A percentile compares a stretch with the other conserved stretches of the same genome.
phyloP scores from a whole-genome alignment of 2,329 filamentous ascomycete species.

The Sclerotinia borealis region DNA sequence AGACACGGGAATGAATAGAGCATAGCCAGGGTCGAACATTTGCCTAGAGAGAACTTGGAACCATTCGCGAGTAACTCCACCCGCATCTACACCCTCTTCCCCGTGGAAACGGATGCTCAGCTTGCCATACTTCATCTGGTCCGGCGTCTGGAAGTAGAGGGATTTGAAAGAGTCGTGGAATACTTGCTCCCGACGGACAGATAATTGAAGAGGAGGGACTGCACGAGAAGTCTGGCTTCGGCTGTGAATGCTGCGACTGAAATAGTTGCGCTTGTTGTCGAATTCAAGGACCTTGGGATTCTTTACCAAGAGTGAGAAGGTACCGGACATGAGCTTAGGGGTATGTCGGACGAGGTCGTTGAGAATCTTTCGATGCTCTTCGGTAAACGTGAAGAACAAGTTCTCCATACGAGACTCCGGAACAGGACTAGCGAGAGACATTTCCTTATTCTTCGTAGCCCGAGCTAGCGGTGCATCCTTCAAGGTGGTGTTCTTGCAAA shows the following conservation, averaged over 20 bases:
- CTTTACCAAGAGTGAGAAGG: slow-evolving; percentile 91
- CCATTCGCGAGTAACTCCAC: slow-evolving; percentile 97
- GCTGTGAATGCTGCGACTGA: slow-evolving; percentile 85
- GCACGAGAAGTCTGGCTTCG: slow-evolving; percentile 64
- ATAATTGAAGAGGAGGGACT: slow-evolving; percentile 70
- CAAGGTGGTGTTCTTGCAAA: slow-evolving; percentile 90
- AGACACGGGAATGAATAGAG: slow-evolving; percentile 91
- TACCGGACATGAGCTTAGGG: slow-evolving; percentile 97
- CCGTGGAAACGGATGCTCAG: slow-evolving; percentile 95
- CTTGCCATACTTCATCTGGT: slow-evolving; percentile 99
- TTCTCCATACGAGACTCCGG: slow-evolving; percentile 79
- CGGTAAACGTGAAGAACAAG: slow-evolving; percentile 95
- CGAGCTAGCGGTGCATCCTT: slow-evolving; percentile 31
- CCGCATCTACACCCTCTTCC: slow-evolving; percentile 95
- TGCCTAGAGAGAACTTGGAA: slow-evolving; percentile 95
- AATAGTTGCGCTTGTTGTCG: slow-evolving; percentile 99
- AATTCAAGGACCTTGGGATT: slow-evolving; percentile 99
- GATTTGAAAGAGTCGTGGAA: slow-evolving; percentile 98
- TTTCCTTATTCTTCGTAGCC: slow-evolving; percentile 52
- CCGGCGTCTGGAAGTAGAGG: slow-evolving; percentile 92
- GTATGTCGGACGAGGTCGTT: slow-evolving; percentile 97
- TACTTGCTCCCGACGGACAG: slow-evolving; percentile 86
- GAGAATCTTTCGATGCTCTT: slow-evolving; percentile 93
- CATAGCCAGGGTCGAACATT: slow-evolving; percentile 99
- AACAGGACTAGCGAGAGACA: slow-evolving; percentile 67